phyloP scores from a whole-genome alignment of 495 filamentous ascomycete genomes.

The Echria macrotheca region DNA sequence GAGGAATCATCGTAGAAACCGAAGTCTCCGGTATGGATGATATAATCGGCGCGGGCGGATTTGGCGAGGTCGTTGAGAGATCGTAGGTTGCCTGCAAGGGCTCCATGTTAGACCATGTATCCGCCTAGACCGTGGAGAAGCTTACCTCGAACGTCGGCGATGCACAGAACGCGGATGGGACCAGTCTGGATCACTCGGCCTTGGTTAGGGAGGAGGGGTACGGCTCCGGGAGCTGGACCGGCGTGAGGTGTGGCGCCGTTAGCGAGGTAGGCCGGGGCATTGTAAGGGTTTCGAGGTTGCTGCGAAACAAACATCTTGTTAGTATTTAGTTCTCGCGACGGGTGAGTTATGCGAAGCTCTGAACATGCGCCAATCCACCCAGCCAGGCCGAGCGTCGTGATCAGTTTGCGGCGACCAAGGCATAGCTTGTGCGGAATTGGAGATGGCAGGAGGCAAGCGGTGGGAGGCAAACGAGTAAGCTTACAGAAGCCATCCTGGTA shows the following conservation, averaged over 20 bases:
- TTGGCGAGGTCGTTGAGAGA: slow-evolving; percentile 95
- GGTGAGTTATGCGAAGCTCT: too few relatives aligned
- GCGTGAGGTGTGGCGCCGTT: slow-evolving; percentile 48
- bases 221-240: slow-evolving; percentile 45
- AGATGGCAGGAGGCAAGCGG: too few relatives aligned
- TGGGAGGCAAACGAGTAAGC: too few relatives aligned
- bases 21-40: slow-evolving; percentile 98
- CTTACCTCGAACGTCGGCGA: slow-evolving; percentile 95
- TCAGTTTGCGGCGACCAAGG: too few relatives aligned
- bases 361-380: too few relatives aligned
- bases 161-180: slow-evolving; percentile 80
- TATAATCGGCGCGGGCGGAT: slow-evolving; percentile 87
- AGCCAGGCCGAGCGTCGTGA: too few relatives aligned
- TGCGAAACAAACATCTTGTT: slow-evolving; percentile 22
- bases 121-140: too few relatives aligned
- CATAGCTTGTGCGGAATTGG: too few relatives aligned
- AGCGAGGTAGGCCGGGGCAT: slow-evolving; percentile 44
- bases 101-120: slow-evolving; percentile 18
- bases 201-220: slow-evolving; percentile 52
- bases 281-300: slow-evolving; percentile 39
- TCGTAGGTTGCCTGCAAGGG: slow-evolving; percentile 72
- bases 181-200: slow-evolving; percentile 76
- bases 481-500: slow-evolving; percentile 32
- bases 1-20: slow-evolving; percentile 98
- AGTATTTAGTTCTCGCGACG: too few relatives aligned